These are phyloP conservation scores for Mycena indigotica DNA, from an alignment of 768 basidiomycete genomes.

Conservation along the genomic window DNA sequence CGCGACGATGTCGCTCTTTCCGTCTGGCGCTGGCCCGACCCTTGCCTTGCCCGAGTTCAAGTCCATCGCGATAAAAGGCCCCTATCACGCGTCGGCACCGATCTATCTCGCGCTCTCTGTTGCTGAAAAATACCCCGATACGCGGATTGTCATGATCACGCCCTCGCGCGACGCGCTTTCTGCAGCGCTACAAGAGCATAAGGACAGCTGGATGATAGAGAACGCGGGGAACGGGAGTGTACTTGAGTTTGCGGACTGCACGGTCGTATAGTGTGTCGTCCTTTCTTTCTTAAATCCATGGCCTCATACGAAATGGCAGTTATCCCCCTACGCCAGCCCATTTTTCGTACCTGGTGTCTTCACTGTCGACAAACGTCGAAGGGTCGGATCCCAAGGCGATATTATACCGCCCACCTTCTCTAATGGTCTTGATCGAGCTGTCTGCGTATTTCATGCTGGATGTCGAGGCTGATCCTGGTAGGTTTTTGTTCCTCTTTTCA, in stretches of 20 bases:
- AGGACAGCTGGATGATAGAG: constrained; percentile 57
- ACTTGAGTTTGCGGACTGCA: constrained; percentile 41
- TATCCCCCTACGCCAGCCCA: constrained; percentile 67
- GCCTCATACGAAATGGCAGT: constrained; percentile 38
- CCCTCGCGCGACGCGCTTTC: constrained; percentile 52
- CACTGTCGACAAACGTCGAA: constrained; percentile 29
- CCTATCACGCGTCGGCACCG: constrained; percentile 68
- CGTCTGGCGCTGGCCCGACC: constrained; percentile 24
- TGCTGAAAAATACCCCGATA: constrained; percentile 34
- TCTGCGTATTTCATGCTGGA: constrained; percentile 53
- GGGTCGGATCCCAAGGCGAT: constrained; percentile 28
- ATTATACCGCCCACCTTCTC: constrained; percentile 40
- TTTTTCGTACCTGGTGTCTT: constrained; percentile 52
- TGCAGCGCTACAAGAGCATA: constrained; percentile 44
- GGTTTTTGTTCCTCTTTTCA: constrained; percentile 9
- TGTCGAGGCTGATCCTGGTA: constrained; percentile 27
- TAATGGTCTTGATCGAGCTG: constrained; percentile 63
- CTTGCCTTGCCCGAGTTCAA: constrained; percentile 56
- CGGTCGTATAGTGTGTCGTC: constrained; percentile 58
- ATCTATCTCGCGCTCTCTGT: constrained; percentile 66
- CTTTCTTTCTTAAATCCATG: neutral
- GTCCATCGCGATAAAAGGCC: constrained; percentile 63
- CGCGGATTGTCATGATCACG: constrained; percentile 50
- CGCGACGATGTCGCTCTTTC: constrained; percentile 40
- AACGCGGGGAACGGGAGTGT: constrained; percentile 42